A percentile compares a stretch with the other conserved stretches of the same genome.
phyloP scores from a whole-genome alignment of 2,329 filamentous ascomycete species.

The Tolypocladium amazonense region DNA sequence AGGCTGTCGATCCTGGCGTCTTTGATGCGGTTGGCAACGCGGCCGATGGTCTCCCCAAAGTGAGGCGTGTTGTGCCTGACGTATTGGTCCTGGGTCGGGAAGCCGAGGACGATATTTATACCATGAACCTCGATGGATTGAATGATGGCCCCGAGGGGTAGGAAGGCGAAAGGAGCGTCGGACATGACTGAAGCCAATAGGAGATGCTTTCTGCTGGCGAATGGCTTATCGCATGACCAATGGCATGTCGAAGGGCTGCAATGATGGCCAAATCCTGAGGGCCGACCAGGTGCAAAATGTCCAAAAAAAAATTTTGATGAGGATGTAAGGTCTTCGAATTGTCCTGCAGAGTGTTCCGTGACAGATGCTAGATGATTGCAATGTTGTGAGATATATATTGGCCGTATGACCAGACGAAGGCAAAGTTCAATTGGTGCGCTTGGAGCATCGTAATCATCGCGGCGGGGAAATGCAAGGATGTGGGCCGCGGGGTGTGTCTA shows the following conservation, averaged over 20 bases:
- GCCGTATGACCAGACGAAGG: background rate
- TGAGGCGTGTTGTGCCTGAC: conserved; percentile 62
- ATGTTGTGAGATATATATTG: background rate
- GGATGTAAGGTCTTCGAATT: background rate
- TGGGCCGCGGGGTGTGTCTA: background rate
- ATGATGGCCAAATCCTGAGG: background rate
- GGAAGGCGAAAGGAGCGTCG: conserved; percentile 49
- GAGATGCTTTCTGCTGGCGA: background rate
- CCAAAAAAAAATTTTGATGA: background rate
- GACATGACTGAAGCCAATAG: conserved; percentile 20
- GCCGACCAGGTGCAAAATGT: background rate
- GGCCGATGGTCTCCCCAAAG: conserved; percentile 92
- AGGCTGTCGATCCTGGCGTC: conserved; percentile 59
- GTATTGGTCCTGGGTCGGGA: conserved; percentile 68
- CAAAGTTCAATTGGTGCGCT: background rate
- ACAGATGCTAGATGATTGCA: too few relatives aligned
- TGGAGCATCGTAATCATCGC: background rate
- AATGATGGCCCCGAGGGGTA: conserved; percentile 69
- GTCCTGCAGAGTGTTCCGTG: too few relatives aligned
- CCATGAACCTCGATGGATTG: conserved; percentile 70
- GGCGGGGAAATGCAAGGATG: background rate
- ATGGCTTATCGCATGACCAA: background rate
- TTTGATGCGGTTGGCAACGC: conserved; percentile 69
- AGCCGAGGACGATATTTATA: conserved; percentile 81
- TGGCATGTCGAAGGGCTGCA: background rate